phyloP scores from a whole-genome alignment of 202 grass and related monocot species.

The Hordeum pubiflorum region DNA sequence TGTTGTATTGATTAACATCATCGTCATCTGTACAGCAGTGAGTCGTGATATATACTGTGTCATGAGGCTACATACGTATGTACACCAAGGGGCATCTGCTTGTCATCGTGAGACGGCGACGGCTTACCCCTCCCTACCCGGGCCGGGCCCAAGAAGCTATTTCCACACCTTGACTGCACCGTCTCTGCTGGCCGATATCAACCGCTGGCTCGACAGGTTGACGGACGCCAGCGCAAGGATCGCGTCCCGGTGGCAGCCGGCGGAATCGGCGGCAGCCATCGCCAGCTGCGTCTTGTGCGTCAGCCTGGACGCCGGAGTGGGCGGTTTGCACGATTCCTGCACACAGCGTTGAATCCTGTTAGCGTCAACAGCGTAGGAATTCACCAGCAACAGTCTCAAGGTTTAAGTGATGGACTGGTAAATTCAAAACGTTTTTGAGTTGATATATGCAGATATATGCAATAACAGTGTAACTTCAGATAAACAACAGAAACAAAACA shows the following conservation, averaged over 20 bases:
- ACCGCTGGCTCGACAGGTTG: conserved; percentile 75
- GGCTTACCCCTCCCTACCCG: background rate
- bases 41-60: conserved; percentile 11
- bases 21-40: conserved; percentile 25
- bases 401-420: too few relatives aligned
- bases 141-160: conserved; percentile 24
- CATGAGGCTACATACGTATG: conserved; percentile 31
- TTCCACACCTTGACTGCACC: conserved; percentile 97
- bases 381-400: background rate
- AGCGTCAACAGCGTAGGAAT: background rate
- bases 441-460: too few relatives aligned
- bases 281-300: conserved; percentile 69
- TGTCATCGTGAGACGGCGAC: background rate
- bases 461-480: background rate
- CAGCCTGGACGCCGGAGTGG: conserved; percentile 23
- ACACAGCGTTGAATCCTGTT: background rate
- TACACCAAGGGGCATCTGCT: conserved; percentile 12
- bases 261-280: conserved; percentile 59
- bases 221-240: conserved; percentile 71
- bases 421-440: too few relatives aligned
- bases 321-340: conserved; percentile 68
- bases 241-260: conserved; percentile 75
- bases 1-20: background rate
- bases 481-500: background rate
- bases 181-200: conserved; percentile 83